phyloP scores from a whole-genome alignment of 352 stramenopile genomes.

The Phytophthora sp. region DNA sequence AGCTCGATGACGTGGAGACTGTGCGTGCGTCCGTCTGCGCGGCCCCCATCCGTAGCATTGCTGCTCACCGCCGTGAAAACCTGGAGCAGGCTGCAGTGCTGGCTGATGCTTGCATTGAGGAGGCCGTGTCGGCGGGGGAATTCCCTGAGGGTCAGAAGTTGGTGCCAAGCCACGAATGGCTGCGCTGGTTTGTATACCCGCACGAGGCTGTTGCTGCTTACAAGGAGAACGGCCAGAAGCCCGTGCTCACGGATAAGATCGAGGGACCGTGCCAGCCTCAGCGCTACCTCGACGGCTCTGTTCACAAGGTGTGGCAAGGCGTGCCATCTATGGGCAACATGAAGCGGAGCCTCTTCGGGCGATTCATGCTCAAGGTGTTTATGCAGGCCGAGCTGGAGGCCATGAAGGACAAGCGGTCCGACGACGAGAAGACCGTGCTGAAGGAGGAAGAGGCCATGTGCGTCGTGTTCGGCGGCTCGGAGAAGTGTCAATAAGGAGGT shows the following conservation, averaged over 20 bases:
- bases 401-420: slow-evolving; percentile 39
- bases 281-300: slow-evolving; percentile 26
- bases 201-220: slow-evolving; percentile 33
- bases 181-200: slow-evolving; percentile 51
- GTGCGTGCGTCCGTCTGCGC: slow-evolving; percentile 23
- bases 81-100: slow-evolving; percentile 28
- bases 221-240: slow-evolving; percentile 27
- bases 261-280: slow-evolving; percentile 40
- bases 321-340: slow-evolving; percentile 28
- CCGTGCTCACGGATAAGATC: slow-evolving; percentile 28
- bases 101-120: slow-evolving; percentile 28
- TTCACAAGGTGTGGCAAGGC: slow-evolving; percentile 26
- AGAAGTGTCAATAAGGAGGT: slow-evolving; percentile 24
- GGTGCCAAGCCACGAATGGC: slow-evolving; percentile 23
- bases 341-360: slow-evolving; percentile 31
- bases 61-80: slow-evolving; percentile 31
- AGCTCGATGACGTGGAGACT: slow-evolving; percentile 31
- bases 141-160: slow-evolving; percentile 28
- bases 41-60: slow-evolving; percentile 23
- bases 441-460: slow-evolving; percentile 38
- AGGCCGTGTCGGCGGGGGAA: slow-evolving; percentile 14
- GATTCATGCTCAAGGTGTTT: slow-evolving; percentile 34
- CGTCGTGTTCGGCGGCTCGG: slow-evolving; percentile 31
- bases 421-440: slow-evolving; percentile 28
- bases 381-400: slow-evolving; percentile 35